A percentile compares a stretch with the other conserved stretches of the same genome.
Conservation (phyloP, 192 early-diverging fungal species). For the Gonapodya sp. region DNA sequence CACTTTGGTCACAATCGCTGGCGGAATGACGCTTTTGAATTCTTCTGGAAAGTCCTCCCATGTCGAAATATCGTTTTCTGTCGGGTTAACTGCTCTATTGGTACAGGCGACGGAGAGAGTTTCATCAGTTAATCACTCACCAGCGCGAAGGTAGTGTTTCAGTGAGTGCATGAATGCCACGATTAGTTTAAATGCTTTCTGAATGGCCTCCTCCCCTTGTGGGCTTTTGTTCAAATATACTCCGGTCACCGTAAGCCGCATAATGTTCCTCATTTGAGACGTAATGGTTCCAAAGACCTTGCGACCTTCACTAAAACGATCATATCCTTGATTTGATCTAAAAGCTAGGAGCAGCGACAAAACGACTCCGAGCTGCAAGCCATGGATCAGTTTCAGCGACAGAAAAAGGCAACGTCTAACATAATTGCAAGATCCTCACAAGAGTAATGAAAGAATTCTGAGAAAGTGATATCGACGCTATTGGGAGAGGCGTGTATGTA, state of each 20-base stretch:
- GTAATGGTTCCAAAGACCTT: neutral
- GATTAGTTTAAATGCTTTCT: neutral
- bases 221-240: neutral
- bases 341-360: neutral
- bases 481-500: neutral
- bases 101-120: neutral
- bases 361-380: neutral
- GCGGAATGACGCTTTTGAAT: neutral
- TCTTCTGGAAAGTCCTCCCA: neutral
- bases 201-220: neutral
- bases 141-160: neutral
- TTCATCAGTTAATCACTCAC: neutral
- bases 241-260: neutral
- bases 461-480: neutral
- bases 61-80: neutral
- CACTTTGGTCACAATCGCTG: neutral
- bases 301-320: neutral
- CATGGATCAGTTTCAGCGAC: no score
- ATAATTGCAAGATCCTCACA: neutral
- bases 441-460: neutral
- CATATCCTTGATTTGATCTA: neutral
- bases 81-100: no score
- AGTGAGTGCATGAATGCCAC: neutral
- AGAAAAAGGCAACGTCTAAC: neutral
- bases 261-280: neutral